These are phyloP conservation scores for Fusarium udum DNA, from an alignment of 2,329 filamentous ascomycete genomes.

Conservation along the genomic window DNA sequence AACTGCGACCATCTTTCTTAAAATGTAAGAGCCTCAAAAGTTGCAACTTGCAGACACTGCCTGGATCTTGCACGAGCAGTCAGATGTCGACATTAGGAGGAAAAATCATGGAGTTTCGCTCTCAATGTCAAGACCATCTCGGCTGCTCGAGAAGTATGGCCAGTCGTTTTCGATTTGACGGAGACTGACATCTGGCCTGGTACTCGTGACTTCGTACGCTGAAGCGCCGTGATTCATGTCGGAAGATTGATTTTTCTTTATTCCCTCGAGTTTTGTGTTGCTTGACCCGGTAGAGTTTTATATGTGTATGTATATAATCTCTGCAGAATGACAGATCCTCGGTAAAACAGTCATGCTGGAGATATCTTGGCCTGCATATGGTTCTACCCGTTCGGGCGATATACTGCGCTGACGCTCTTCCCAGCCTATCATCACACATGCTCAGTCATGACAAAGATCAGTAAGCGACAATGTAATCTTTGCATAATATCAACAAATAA, in stretches of 20 bases:
- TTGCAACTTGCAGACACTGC: background rate
- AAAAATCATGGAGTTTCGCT: accelerated
- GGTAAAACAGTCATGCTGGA: too few species aligned
- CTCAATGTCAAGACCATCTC: accelerated
- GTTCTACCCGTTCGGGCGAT: accelerated
- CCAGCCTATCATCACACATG: background rate
- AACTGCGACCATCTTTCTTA: too few species aligned
- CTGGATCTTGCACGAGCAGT: background rate
- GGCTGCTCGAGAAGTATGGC: background rate
- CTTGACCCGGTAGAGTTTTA: accelerated
- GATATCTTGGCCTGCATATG: background rate
- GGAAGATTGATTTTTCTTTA: background rate
- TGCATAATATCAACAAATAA: background rate
- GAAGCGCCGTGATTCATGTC: too few species aligned
- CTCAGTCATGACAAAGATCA: background rate
- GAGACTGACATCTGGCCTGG: background rate
- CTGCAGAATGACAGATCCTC: too few species aligned
- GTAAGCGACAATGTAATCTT: background rate
- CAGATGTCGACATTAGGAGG: background rate
- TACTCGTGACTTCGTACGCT: accelerated
- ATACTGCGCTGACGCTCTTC: background rate
- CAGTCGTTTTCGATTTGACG: background rate
- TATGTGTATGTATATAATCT: background rate
- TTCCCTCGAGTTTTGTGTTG: too few species aligned
- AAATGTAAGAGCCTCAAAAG: background rate